phyloP scores from a whole-genome alignment of 2,329 filamentous ascomycete species.

The Berkeleyomyces basicola region DNA sequence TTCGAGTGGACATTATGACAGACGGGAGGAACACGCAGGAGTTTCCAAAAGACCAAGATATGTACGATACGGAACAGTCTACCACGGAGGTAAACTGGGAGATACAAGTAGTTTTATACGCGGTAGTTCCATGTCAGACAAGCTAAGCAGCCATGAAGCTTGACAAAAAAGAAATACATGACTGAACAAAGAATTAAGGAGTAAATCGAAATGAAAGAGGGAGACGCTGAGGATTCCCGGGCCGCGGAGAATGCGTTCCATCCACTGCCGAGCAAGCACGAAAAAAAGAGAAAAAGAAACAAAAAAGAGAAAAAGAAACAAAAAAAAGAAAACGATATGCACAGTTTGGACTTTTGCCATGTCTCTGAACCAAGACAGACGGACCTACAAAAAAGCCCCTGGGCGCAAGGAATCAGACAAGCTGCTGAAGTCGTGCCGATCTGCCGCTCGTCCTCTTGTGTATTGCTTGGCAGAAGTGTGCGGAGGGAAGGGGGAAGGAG shows the following conservation, averaged over 20 bases:
- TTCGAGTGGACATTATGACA: no score
- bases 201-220: background rate
- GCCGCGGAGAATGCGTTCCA: background rate
- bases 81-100: no score
- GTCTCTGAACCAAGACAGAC: no score
- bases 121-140: no score
- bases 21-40: no score
- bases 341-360: no score
- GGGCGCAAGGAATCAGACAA: background rate
- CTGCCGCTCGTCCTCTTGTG: background rate
- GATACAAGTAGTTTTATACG: no score
- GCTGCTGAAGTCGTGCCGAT: background rate
- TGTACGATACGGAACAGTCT: no score
- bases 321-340: background rate
- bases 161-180: background rate
- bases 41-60: no score
- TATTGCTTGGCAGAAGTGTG: no score
- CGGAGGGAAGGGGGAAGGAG: no score
- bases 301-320: background rate
- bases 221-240: background rate
- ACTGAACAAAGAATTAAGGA: background rate
- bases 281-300: background rate
- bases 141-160: background rate
- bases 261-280: background rate
- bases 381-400: no score